These are phyloP conservation scores for Irpex sp. DNA, from an alignment of 1,284 basidiomycete species.

Conservation along the genomic window DNA sequence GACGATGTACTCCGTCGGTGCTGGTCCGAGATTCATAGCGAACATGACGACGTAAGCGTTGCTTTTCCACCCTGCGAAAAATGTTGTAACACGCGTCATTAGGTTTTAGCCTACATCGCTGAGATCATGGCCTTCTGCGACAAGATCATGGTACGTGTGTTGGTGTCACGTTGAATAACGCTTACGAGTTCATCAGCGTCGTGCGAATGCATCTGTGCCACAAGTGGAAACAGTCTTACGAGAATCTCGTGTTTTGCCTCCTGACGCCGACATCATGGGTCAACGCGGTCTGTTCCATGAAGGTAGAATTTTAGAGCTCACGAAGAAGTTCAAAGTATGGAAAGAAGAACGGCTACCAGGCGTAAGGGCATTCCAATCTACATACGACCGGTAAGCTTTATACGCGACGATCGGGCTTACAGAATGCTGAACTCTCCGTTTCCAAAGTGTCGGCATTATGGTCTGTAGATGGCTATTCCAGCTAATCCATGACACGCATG, in stretches of 20 bases:
- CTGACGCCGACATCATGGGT: slow-evolving; percentile 70
- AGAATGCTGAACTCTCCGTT: neutral
- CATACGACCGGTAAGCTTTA: slow-evolving; percentile 64
- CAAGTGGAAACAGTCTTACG: slow-evolving; percentile 66
- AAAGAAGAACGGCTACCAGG: slow-evolving; percentile 65
- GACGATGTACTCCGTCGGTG: slow-evolving; percentile 61
- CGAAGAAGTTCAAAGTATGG: slow-evolving; percentile 62
- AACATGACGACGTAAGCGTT: slow-evolving; percentile 69
- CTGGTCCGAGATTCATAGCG: slow-evolving; percentile 68
- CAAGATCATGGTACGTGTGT: slow-evolving; percentile 55
- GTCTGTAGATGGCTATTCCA: slow-evolving; percentile 76
- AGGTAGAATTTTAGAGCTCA: slow-evolving; percentile 52
- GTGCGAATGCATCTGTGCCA: slow-evolving; percentile 64
- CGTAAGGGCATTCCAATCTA: slow-evolving; percentile 72
- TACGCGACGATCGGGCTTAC: slow-evolving; percentile 3
- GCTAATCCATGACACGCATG: slow-evolving; percentile 69
- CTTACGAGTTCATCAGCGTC: slow-evolving; percentile 38
- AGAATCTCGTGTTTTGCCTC: slow-evolving; percentile 55
- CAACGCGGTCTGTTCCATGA: slow-evolving; percentile 65
- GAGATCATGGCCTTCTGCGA: slow-evolving; percentile 70
- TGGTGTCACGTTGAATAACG: neutral
- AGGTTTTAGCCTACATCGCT: slow-evolving; percentile 70
- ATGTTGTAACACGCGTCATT: neutral
- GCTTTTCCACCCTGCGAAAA: neutral
- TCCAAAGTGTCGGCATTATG: slow-evolving; percentile 49